phyloP scores from a whole-genome alignment of 1,284 basidiomycete genomes.

The Microbotryum scabiosae region DNA sequence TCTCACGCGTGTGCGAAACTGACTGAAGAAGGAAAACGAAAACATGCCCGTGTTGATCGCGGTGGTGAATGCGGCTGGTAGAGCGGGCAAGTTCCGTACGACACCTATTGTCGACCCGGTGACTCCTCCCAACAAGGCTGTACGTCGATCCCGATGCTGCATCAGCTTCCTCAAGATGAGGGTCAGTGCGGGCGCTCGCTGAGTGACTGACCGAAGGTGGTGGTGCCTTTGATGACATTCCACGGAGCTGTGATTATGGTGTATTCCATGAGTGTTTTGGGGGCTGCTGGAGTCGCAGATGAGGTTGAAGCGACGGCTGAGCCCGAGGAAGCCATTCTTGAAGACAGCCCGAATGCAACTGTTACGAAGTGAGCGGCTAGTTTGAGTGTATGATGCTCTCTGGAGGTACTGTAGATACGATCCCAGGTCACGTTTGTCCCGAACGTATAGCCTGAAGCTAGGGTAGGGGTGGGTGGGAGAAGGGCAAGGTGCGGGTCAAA shows the following conservation, averaged over 20 bases:
- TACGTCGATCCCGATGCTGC: too few relatives aligned
- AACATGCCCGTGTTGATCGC: slow-evolving; percentile 24
- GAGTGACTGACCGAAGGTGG: slow-evolving; percentile 6
- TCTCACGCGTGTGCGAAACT: neutral
- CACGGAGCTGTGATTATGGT: slow-evolving; percentile 22
- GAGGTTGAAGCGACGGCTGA: neutral
- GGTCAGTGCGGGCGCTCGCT: too few relatives aligned
- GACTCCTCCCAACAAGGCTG: slow-evolving; percentile 19
- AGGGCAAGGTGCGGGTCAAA: neutral
- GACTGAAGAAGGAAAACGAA: slow-evolving; percentile 31
- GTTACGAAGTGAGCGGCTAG: too few relatives aligned
- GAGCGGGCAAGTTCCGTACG: slow-evolving; percentile 19
- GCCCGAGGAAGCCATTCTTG: neutral
- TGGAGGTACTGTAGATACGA: too few relatives aligned
- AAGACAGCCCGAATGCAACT: too few relatives aligned
- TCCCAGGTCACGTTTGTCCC: too few relatives aligned
- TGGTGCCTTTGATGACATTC: slow-evolving; percentile 15
- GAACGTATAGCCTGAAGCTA: too few relatives aligned
- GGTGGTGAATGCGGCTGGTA: slow-evolving; percentile 25
- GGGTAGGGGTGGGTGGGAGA: neutral
- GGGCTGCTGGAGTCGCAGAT: neutral
- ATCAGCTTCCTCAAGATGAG: neutral
- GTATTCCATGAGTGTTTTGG: slow-evolving; percentile 16
- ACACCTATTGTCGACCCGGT: slow-evolving; percentile 22
- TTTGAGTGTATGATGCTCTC: too few relatives aligned